Evolutionary conservation across 108 stramenopile genomes (phyloP).

Genomic region (Pseudonitzschia multistriata): DNA sequence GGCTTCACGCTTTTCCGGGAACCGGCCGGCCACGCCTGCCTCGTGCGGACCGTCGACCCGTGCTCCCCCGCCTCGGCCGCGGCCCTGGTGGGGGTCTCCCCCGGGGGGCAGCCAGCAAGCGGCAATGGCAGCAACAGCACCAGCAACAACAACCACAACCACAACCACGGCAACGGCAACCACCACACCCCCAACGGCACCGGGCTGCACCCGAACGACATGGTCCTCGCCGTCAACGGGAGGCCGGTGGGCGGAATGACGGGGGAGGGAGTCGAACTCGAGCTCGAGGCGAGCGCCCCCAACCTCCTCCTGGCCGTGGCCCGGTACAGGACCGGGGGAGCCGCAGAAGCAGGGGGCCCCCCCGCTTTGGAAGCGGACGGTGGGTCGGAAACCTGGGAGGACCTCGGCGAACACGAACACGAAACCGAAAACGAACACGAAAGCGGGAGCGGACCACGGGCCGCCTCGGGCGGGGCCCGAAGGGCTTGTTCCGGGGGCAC

Average conservation of each 20-base stretch:
- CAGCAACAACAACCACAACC: constrained; percentile 28
- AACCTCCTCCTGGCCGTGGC: constrained; percentile 37
- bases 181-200: background rate
- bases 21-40: constrained; percentile 81
- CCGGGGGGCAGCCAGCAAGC: background rate
- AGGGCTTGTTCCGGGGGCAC: too few relatives aligned
- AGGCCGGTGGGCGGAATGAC: constrained; percentile 70
- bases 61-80: constrained; percentile 67
- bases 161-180: background rate
- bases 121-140: background rate
- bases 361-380: constrained; percentile 13
- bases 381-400: constrained; percentile 24
- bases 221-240: constrained; percentile 72
- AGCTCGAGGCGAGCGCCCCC: constrained; percentile 47
- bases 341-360: background rate
- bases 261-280: constrained; percentile 52
- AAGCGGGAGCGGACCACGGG: background rate
- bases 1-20: constrained; percentile 59
- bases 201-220: constrained; percentile 43
- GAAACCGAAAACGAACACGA: background rate
- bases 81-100: background rate
- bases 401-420: constrained; percentile 9
- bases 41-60: constrained; percentile 59
- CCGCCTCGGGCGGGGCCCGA: background rate
- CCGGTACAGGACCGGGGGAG: constrained; percentile 46